Percentiles rank a stretch among this genome's conserved stretches.
These are phyloP conservation scores for Tetrapisispora fleetii DNA, from an alignment of 805 yeast genomes.

Conservation along the genomic window DNA sequence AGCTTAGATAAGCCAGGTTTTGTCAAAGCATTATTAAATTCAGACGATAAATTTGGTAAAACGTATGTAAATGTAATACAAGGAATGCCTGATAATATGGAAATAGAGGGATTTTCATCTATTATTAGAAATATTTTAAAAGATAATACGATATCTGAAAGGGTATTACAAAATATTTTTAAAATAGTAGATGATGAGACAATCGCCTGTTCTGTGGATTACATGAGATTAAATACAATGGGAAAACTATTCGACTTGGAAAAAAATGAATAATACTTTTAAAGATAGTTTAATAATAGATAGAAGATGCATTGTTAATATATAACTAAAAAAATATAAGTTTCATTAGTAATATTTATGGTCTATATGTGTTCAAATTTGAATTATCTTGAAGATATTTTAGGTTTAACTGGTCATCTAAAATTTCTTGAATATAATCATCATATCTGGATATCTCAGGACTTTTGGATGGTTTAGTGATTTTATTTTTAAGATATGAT, in stretches of 20 bases:
- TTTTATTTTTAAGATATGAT: neutral
- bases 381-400: neutral
- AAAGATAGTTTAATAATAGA: neutral
- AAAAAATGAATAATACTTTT: neutral
- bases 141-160: conserved; percentile 48
- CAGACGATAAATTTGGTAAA: conserved; percentile 53
- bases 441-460: neutral
- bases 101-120: conserved; percentile 53
- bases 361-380: neutral
- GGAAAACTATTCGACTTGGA: conserved; percentile 20
- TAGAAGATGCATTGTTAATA: neutral
- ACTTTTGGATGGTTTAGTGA: neutral
- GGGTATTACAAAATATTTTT: conserved; percentile 47
- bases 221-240: conserved; percentile 24
- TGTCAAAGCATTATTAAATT: conserved; percentile 61
- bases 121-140: conserved; percentile 52
- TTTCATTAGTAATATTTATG: neutral
- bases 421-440: conserved; percentile 1
- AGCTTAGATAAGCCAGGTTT: conserved; percentile 68
- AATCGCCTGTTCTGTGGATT: conserved; percentile 26
- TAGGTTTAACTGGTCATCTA: neutral
- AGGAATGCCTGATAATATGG: conserved; percentile 50
- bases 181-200: conserved; percentile 47
- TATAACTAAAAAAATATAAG: too few species aligned
- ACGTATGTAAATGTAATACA: conserved; percentile 56